A percentile compares a stretch with the other conserved stretches of the same genome.
phyloP scores from a whole-genome alignment of 345 rosid genomes.

The Rubroshorea leprosula region DNA sequence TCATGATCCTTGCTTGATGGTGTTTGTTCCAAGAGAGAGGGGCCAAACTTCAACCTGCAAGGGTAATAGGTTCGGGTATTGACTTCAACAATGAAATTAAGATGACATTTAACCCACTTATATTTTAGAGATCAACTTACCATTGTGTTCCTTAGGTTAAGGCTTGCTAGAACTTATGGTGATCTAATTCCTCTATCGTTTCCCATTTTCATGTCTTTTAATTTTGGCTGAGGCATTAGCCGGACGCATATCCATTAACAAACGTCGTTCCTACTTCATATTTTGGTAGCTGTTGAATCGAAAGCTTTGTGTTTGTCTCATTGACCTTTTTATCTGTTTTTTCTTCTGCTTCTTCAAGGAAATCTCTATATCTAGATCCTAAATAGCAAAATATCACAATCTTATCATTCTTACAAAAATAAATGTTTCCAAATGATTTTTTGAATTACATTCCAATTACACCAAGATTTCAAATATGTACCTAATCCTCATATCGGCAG shows the following conservation, averaged over 20 bases:
- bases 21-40: slow-evolving; percentile 16
- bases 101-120: background rate
- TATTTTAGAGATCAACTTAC: background rate
- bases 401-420: too few relatives aligned
- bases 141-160: background rate
- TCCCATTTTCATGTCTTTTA: background rate
- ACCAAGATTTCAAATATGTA: too few relatives aligned
- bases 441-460: too few relatives aligned
- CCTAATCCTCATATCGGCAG: too few relatives aligned
- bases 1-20: slow-evolving; percentile 32
- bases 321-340: background rate
- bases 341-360: background rate
- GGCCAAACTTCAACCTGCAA: slow-evolving; percentile 24
- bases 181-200: background rate
- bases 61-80: slow-evolving; percentile 72
- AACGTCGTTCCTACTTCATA: background rate
- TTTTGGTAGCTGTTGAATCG: background rate
- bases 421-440: too few relatives aligned
- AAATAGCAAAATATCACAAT: background rate
- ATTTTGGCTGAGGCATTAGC: too few relatives aligned
- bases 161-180: background rate
- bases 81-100: slow-evolving; percentile 36
- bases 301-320: background rate
- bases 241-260: too few relatives aligned
- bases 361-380: background rate